A percentile compares a stretch with the other conserved stretches of the same genome.
These are phyloP conservation scores for Gloeostereum incarnatum DNA, from an alignment of 768 basidiomycete species.

Conservation along the genomic window DNA sequence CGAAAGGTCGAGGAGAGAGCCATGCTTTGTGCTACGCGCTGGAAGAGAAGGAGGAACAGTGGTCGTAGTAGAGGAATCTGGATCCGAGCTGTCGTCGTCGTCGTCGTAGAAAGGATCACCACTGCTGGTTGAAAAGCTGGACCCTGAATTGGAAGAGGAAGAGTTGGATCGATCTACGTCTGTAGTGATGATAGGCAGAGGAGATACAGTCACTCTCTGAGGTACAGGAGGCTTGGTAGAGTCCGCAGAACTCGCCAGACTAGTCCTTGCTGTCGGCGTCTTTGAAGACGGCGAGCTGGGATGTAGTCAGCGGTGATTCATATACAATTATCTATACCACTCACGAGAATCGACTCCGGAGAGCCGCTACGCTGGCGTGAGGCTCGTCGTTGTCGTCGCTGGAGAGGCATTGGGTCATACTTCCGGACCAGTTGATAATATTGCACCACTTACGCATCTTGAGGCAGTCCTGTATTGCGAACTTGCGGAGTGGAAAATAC, in stretches of 20 bases:
- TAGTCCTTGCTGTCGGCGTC: background rate
- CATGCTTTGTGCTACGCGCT: conserved; percentile 9
- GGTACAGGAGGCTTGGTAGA: conserved; percentile 1
- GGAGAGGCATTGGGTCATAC: too few relatives aligned
- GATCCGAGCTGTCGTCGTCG: conserved; percentile 4
- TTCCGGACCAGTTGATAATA: too few relatives aligned
- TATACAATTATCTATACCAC: too few relatives aligned
- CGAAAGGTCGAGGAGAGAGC: conserved; percentile 9
- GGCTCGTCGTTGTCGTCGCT: too few relatives aligned
- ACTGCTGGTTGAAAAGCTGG: conserved; percentile 9
- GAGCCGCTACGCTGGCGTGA: too few relatives aligned
- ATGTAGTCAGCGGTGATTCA: too few relatives aligned
- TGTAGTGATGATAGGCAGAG: conserved; percentile 6
- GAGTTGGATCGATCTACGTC: conserved; percentile 3
- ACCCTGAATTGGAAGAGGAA: conserved; percentile 10
- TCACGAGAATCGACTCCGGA: too few relatives aligned
- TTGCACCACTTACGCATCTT: too few relatives aligned
- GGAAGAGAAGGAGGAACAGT: conserved; percentile 10
- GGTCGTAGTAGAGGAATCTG: conserved; percentile 5
- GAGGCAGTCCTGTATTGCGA: too few relatives aligned
- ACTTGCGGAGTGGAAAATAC: too few relatives aligned
- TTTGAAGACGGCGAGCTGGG: too few relatives aligned
- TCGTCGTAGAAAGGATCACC: conserved; percentile 17
- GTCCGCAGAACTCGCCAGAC: background rate
- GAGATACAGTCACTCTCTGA: background rate